These are phyloP conservation scores for Amorphotheca resinae DNA, from an alignment of 495 filamentous ascomycete genomes.

Conservation along the genomic window DNA sequence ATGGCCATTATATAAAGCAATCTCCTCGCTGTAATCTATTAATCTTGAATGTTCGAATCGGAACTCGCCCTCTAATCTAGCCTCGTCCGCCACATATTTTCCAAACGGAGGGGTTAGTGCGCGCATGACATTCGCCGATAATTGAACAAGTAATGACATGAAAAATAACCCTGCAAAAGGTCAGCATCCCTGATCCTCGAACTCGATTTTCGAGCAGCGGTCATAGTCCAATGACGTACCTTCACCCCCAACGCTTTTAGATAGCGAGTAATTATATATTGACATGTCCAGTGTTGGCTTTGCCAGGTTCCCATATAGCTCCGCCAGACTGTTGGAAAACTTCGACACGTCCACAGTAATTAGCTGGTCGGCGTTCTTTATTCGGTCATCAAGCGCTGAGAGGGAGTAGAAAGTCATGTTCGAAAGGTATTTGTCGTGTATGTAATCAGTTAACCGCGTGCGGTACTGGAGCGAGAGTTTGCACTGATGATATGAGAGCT, in stretches of 20 bases:
- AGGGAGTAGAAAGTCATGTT: constrained; percentile 98
- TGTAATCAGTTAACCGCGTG: constrained; percentile 78
- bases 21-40: constrained; percentile 91
- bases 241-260: constrained; percentile 86
- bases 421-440: constrained; percentile 86
- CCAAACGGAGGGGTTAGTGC: constrained; percentile 94
- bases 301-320: constrained; percentile 94
- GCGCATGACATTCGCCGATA: constrained; percentile 88
- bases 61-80: constrained; percentile 88
- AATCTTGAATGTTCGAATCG: constrained; percentile 87
- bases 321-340: constrained; percentile 89
- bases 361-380: constrained; percentile 97
- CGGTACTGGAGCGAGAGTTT: constrained; percentile 86
- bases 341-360: constrained; percentile 93
- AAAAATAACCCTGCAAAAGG: constrained; percentile 40
- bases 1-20: constrained; percentile 85
- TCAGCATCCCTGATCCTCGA: constrained; percentile 2
- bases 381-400: constrained; percentile 87
- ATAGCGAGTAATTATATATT: constrained; percentile 90
- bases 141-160: constrained; percentile 85
- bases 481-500: constrained; percentile 96
- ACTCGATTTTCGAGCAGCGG: not conserved
- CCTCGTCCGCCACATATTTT: constrained; percentile 95
- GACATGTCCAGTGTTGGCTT: constrained; percentile 89
- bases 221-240: too few relatives aligned